phyloP scores from a whole-genome alignment of 2,329 filamentous ascomycete genomes.

The Plectosphaerella plurivora region DNA sequence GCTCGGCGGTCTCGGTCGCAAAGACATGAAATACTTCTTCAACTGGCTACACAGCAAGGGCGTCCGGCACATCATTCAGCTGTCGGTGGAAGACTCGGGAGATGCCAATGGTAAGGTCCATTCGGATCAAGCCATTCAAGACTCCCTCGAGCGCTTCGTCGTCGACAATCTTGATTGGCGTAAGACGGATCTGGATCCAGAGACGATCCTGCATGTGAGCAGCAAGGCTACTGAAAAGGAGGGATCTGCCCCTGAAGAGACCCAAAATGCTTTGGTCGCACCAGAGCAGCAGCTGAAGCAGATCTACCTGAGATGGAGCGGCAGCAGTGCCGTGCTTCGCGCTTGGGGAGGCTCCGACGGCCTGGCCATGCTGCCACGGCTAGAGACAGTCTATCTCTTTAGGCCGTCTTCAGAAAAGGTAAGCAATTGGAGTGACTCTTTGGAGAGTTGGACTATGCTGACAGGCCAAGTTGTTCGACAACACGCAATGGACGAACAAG shows the following conservation, averaged over 20 bases:
- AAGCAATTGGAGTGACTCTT: background rate
- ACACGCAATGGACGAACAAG: background rate
- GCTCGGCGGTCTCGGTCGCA: slow-evolving; percentile 9
- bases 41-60: slow-evolving; percentile 18
- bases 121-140: slow-evolving; percentile 22
- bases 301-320: slow-evolving; percentile 23
- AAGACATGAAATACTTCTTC: slow-evolving; percentile 20
- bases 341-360: slow-evolving; percentile 21
- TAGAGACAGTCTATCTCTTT: slow-evolving; percentile 18
- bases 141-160: slow-evolving; percentile 15
- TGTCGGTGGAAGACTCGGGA: background rate
- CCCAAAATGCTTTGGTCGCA: slow-evolving; percentile 16
- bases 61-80: slow-evolving; percentile 18
- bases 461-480: background rate
- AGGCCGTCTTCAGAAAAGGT: background rate
- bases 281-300: slow-evolving; percentile 8
- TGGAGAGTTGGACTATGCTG: no score
- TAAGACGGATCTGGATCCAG: slow-evolving; percentile 20
- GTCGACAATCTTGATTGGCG: slow-evolving; percentile 25
- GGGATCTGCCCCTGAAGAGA: background rate
- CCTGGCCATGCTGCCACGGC: slow-evolving; percentile 14
- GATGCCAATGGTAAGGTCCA: slow-evolving; percentile 11
- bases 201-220: slow-evolving; percentile 13
- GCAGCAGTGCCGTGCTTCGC: slow-evolving; percentile 25
- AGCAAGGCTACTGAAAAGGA: background rate